Evolutionary conservation across 305 asterid genomes (phyloP).

Genomic region (Fraxinus greggii): DNA sequence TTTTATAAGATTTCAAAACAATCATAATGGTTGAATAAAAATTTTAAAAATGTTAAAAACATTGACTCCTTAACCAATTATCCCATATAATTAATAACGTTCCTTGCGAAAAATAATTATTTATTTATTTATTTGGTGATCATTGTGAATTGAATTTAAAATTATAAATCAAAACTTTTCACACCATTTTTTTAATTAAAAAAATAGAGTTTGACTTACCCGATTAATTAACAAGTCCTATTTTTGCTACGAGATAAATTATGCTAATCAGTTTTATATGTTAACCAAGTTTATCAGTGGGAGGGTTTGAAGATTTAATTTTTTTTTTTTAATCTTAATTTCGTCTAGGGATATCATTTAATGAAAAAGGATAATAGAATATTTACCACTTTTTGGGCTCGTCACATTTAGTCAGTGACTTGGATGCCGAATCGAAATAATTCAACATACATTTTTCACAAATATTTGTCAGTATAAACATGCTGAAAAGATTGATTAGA

Average conservation of each 20-base stretch:
- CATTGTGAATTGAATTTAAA: too few species aligned
- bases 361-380: neutral
- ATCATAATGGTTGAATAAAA: too few species aligned
- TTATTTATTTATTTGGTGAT: too few species aligned
- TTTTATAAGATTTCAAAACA: neutral
- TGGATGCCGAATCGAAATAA: neutral
- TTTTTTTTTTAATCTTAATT: too few species aligned
- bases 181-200: too few species aligned
- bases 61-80: neutral
- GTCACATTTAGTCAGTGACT: neutral
- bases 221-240: neutral
- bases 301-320: neutral
- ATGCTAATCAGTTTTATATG: neutral
- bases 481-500: neutral
- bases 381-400: neutral
- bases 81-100: too few species aligned
- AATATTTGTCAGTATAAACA: neutral
- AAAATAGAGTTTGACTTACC: too few species aligned
- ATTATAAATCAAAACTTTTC: too few species aligned
- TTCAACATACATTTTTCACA: neutral
- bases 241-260: too few species aligned
- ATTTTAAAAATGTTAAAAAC: neutral
- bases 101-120: too few species aligned
- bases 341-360: neutral
- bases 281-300: neutral